Base-by-base conservation (phyloP, 257 asterid genomes). In the Salvia miltiorrhiza region DNA sequence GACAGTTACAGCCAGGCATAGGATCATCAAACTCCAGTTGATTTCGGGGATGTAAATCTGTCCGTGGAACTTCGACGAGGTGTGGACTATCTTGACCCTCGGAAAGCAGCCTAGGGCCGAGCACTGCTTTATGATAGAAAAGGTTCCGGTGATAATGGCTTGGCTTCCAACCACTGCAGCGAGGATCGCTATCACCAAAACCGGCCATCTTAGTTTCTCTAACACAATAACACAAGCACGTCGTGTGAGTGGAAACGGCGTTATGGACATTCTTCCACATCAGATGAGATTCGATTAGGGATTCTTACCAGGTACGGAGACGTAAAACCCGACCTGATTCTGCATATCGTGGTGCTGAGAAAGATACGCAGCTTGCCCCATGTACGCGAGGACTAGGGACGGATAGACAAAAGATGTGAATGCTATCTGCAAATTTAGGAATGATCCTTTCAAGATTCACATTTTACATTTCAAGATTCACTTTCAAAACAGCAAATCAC, bases 121-220 rank as follows among this genome's bases (percentile, higher is more conserved):
- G 75, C 97, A 92, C 70, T 92, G 97, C 76, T 92, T 92, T 69
- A 92, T 89, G 43, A 92, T 89, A 0, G 97, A 92, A 69, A 92
- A 92, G 2, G 97, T 87, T 77, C 96, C 97, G 0, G 97, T 92
- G 14, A 92, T 92, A 43, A 92, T 83, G 64, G 97, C 96, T 79
- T 92, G 97, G 84, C 97, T 92, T 71, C 97, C 97, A 1, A 87
- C 96, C 1, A 92, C 96, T 30, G 97, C 95, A 64, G 97, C 97
- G 39, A 92, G 90, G 67, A 92, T 80, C 20, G 97, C 97, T 35
- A 92, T 84, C 66, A 79, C 95, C 61, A 89, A 78, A 77, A 89
- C 95, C 0, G 97, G 97, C 97, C 95, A 87, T 76, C 96, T 80
- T 69, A 91, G 37, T 55, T 78, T 81, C 75, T 80, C 88, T 83